phyloP scores from a whole-genome alignment of 2,329 filamentous ascomycete genomes.

The Cryphonectria carpinicola region DNA sequence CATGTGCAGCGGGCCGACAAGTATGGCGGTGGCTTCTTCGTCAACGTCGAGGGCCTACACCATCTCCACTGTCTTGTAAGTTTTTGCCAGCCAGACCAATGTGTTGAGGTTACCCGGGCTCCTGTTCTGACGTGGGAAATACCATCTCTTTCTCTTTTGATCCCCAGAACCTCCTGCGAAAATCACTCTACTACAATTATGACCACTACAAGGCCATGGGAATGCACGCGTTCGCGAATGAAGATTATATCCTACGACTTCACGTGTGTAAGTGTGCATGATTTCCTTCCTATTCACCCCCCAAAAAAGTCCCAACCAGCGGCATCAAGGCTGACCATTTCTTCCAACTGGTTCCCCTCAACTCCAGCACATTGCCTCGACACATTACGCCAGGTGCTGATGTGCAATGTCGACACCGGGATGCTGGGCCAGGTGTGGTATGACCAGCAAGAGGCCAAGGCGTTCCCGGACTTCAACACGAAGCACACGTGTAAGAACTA shows the following conservation, averaged over 20 bases:
- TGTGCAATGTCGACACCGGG: constrained; percentile 64
- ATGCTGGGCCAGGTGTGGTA: constrained; percentile 66
- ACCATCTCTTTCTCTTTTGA: not conserved
- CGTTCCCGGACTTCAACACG: constrained; percentile 67
- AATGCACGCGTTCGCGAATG: constrained; percentile 58
- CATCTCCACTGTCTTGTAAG: constrained; percentile 61
- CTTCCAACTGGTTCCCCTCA: not conserved
- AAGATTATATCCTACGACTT: constrained; percentile 55
- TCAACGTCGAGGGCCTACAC: constrained; percentile 61
- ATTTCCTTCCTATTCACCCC: not conserved
- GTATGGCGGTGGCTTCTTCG: constrained; percentile 62
- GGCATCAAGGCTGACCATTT: not conserved
- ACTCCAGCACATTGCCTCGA: constrained; percentile 61
- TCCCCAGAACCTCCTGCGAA: constrained; percentile 58
- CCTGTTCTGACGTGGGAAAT: not conserved
- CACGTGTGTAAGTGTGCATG: constrained; percentile 64
- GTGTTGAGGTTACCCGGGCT: not conserved
- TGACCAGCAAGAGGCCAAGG: constrained; percentile 46
- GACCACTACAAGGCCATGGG: constrained; percentile 57
- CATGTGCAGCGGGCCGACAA: constrained; percentile 59
- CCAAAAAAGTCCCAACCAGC: not conserved
- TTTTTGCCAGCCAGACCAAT: constrained; percentile 2
- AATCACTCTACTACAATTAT: constrained; percentile 63
- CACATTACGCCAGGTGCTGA: constrained; percentile 63
- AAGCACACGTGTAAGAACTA: constrained; percentile 54